Evolutionary conservation across 2,329 filamentous ascomycete genomes (phyloP).

Genomic region (Cryphonectria naterciae): DNA sequence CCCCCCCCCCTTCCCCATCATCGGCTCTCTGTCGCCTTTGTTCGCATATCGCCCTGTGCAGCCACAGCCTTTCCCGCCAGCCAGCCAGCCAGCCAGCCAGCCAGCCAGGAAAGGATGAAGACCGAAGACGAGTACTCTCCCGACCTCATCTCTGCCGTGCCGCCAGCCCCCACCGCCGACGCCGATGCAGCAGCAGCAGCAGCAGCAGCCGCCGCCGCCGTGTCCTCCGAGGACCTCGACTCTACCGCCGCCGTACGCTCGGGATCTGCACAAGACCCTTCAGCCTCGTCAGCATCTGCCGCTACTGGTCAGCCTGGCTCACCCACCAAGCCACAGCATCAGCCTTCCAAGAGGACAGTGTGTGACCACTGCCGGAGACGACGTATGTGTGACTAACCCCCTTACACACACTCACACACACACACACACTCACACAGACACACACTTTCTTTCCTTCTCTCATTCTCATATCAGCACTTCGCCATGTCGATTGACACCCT

Average conservation of each 20-base stretch:
- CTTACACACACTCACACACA: not conserved
- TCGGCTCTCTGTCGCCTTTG: conserved; percentile 4
- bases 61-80: not conserved
- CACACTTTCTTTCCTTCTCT: too few relatives aligned
- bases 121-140: conserved; percentile 30
- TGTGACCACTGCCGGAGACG: conserved; percentile 51
- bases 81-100: not conserved
- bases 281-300: not conserved
- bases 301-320: conserved; percentile 14
- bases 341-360: conserved; percentile 42
- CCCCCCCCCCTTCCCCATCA: conserved; percentile 8
- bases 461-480: conserved; percentile 17
- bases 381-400: conserved; percentile 38
- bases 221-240: conserved; percentile 10
- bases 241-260: conserved; percentile 17
- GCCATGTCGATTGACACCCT: not conserved
- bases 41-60: conserved; percentile 11
- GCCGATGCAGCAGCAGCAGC: conserved; percentile 16
- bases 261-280: conserved; percentile 9
- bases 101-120: conserved; percentile 26
- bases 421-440: not conserved
- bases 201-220: conserved; percentile 15
- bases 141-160: conserved; percentile 26
- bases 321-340: conserved; percentile 22
- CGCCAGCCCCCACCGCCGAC: conserved; percentile 20